These are phyloP conservation scores for Cercospora citrullina DNA, from an alignment of 2,329 filamentous ascomycete genomes.

Conservation along the genomic window DNA sequence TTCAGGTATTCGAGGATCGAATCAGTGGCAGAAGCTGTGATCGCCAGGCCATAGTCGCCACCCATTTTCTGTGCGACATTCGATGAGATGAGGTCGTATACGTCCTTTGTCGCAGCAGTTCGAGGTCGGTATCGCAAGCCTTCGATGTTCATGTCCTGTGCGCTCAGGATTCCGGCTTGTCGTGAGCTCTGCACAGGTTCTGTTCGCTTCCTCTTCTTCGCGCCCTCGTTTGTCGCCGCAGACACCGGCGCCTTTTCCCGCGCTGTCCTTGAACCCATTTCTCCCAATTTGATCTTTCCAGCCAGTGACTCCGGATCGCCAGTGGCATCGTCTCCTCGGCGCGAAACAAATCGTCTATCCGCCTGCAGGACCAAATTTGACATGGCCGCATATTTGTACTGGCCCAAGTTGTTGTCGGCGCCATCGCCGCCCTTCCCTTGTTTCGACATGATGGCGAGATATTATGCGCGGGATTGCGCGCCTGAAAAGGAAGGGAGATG, in stretches of 20 bases:
- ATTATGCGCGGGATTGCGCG: background rate
- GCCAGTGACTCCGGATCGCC: conserved; percentile 97
- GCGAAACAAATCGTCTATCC: conserved; percentile 91
- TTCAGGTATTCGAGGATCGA: conserved; percentile 88
- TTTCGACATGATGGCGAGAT: conserved; percentile 33
- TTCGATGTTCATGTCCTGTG: conserved; percentile 83
- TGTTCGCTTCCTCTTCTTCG: conserved; percentile 78
- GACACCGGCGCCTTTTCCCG: conserved; percentile 78
- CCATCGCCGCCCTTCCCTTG: conserved; percentile 25
- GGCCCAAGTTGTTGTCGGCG: conserved; percentile 39
- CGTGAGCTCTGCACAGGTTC: conserved; percentile 66
- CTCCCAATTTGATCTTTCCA: conserved; percentile 85
- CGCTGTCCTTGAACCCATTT: conserved; percentile 86
- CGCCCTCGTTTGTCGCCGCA: conserved; percentile 55
- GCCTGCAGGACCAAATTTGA: conserved; percentile 99
- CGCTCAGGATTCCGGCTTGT: conserved; percentile 76
- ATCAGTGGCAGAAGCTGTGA: conserved; percentile 91
- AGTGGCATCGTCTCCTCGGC: conserved; percentile 90
- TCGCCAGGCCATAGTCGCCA: conserved; percentile 88
- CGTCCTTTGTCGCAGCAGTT: conserved; percentile 85
- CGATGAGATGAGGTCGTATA: conserved; percentile 91
- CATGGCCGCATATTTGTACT: conserved; percentile 56
- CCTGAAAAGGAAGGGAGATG: background rate
- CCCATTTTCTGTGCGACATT: conserved; percentile 85
- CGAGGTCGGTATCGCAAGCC: conserved; percentile 89